Base-by-base conservation (phyloP, 495 filamentous ascomycete species). In the Penicillium steckii region DNA sequence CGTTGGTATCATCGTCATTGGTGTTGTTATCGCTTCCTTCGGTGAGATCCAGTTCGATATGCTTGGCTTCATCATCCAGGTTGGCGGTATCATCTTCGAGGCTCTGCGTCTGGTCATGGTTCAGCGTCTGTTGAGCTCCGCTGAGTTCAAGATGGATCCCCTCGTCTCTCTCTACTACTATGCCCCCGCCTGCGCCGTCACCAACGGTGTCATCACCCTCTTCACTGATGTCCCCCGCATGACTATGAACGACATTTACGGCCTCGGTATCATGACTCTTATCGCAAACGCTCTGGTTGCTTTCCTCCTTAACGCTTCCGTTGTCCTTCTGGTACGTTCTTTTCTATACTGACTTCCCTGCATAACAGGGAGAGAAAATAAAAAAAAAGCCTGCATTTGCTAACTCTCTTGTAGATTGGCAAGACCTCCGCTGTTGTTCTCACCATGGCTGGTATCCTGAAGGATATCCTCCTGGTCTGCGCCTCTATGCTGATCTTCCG, bases 81-180 rank as follows among this genome's bases (percentile, higher is more conserved):
- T 85, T 48, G 80, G 69, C 45, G 90, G 90, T 65, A 85, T 94
- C 61, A 61, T 85, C 65, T 94, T 93, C 69, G 90, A 95, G 73
- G 88, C 90, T 45, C 81, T 90, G 56, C 87, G 90, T 61, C 81
- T 95, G 42, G 88, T 89, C 73, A 84, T 95, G 86, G 88, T 95
- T 41, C 85, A 95, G 76, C 82, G 83, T 40, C 79, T 95, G 18
- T 81, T 95, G 47, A 90, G 84, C 78, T 88, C 86, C 4, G 77
- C 87, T 43, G 90, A 94, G 73, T 94, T 85, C 84, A 95, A 94
- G 83, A 95, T 95, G 90, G 90, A 95, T 66, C 90, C 90, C 19
- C 77, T 95, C 13, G 90, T 95, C 32, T 94, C 91, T 13, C 82
- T 95, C 8, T 95, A 95, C 80, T 95, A 95, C 80, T 95, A 90